Evolutionary conservation across 805 yeast species (phyloP), one percentile per base, ranked within the genome.

Genomic region (Saccharomycopsis sp.): DNA sequence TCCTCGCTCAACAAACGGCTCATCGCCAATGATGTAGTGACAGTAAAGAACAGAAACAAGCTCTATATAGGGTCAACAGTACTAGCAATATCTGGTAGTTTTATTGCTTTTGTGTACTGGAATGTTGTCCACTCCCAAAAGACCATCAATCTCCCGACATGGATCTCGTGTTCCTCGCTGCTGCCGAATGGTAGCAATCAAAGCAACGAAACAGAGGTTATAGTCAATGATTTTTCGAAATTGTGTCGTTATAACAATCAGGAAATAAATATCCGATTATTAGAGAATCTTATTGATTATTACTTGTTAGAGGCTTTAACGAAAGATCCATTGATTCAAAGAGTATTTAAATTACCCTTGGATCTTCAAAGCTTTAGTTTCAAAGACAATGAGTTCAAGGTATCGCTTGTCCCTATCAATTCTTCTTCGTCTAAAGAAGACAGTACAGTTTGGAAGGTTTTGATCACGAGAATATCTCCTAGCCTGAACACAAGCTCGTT

Each of bases 281-380:
- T 56, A 19, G 56, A 56, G 41, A 56, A 56, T 24, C 47, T 56
- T 17, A 38, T 56, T 35, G 59, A 56, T 35, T 56, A 56, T 34
- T 56, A 56, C 23, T 53, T 56, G 34, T 29, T 56, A 14, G 59
- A 56, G 17, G 24, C 52, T 3, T 22, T 56, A 17, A 24, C 52
- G 12, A 52, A 25, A 23, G 25, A 56, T 9, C 44, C 19, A 14
- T 25, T 51, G 29, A 44, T 53, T 12, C 59, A 56, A 29, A 17
- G n/a, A n/a, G 25, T 34, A 12, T 53, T 52, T 20, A 56, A 56
- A 38, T 29, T 56, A 17, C 59, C 59, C 17, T 22, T 56, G 52
- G 38, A 24, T 5, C 2, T 56, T 2, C 55, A 56, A 19, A 41
- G 23, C 17, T 56, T 56, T n/a, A 50, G 24, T 5, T 56, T 56